Evolutionary conservation across 2,329 filamentous ascomycete genomes (phyloP).

Genomic region (Clonostachys rosea): DNA sequence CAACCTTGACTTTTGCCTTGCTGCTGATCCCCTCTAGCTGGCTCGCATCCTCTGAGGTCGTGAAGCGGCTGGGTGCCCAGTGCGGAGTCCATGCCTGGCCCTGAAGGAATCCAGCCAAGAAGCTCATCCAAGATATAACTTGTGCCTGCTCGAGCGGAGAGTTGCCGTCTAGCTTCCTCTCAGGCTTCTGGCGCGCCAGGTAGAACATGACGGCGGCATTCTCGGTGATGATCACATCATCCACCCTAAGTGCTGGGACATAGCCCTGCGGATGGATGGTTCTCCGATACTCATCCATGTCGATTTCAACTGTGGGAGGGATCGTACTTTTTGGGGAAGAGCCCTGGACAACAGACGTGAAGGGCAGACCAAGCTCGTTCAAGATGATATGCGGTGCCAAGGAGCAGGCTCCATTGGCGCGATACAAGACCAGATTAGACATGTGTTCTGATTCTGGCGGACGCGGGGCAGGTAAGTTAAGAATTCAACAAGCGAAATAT

Average conservation of each 20-base stretch:
- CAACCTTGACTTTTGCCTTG: neutral
- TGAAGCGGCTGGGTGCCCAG: neutral
- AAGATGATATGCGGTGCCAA: neutral
- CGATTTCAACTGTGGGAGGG: neutral
- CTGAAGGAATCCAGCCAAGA: neutral
- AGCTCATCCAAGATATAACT: neutral
- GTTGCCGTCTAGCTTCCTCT: neutral
- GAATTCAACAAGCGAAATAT: no score
- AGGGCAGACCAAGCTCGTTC: neutral
- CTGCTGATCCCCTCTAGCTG: neutral
- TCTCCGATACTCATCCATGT: neutral
- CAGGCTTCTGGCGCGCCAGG: neutral
- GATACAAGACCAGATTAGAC: no score
- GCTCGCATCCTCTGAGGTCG: neutral
- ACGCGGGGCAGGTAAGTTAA: no score
- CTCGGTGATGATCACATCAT: neutral
- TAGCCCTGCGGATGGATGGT: neutral
- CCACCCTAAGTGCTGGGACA: neutral
- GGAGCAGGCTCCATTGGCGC: no score
- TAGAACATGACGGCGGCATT: neutral
- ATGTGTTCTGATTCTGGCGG: no score
- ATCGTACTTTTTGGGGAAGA: neutral
- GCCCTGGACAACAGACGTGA: neutral
- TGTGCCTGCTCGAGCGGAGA: neutral
- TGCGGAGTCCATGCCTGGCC: neutral